These are phyloP conservation scores for Yamadazyma phyllophila DNA, from an alignment of 805 yeast species.

Conservation along the genomic window DNA sequence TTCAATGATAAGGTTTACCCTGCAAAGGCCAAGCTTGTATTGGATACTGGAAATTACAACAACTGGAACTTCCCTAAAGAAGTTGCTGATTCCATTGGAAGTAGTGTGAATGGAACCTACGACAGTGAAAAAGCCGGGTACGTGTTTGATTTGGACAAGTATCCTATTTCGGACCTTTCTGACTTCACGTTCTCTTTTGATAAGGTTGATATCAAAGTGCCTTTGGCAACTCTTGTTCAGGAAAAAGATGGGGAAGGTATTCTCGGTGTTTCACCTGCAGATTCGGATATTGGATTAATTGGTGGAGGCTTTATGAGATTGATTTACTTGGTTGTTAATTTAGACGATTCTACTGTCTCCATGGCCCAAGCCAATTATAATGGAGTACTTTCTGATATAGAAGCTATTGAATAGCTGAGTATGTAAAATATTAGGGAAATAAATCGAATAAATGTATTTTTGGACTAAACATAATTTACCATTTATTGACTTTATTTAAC, in stretches of 20 bases:
- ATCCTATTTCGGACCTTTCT: slow-evolving; percentile 6
- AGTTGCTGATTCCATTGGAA: slow-evolving; percentile 5
- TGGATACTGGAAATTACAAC: slow-evolving; percentile 20
- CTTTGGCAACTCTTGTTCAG: slow-evolving; percentile 14
- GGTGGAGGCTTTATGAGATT: slow-evolving; percentile 67
- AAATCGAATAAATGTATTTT: background rate
- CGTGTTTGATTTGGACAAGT: slow-evolving; percentile 7
- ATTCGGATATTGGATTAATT: background rate
- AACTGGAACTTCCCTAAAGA: slow-evolving; percentile 13
- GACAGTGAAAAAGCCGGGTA: slow-evolving; percentile 12
- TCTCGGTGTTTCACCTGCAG: slow-evolving; percentile 3
- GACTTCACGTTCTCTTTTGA: slow-evolving; percentile 12
- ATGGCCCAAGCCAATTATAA: slow-evolving; percentile 37
- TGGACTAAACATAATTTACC: background rate
- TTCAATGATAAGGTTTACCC: background rate
- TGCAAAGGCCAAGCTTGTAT: slow-evolving; percentile 6
- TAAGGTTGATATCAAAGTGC: slow-evolving; percentile 11
- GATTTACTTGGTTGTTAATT: slow-evolving; percentile 62
- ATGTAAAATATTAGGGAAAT: background rate
- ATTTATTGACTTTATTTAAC: background rate
- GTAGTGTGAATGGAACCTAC: slow-evolving; percentile 9
- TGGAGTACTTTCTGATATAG: background rate
- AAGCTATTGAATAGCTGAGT: background rate
- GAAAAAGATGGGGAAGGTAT: slow-evolving; percentile 4
- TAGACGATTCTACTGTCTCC: slow-evolving; percentile 54